Percentiles rank a stretch among this genome's conserved stretches.
These are phyloP conservation scores for Camelina laxa DNA, from an alignment of 345 rosid genomes.

Conservation along the genomic window DNA sequence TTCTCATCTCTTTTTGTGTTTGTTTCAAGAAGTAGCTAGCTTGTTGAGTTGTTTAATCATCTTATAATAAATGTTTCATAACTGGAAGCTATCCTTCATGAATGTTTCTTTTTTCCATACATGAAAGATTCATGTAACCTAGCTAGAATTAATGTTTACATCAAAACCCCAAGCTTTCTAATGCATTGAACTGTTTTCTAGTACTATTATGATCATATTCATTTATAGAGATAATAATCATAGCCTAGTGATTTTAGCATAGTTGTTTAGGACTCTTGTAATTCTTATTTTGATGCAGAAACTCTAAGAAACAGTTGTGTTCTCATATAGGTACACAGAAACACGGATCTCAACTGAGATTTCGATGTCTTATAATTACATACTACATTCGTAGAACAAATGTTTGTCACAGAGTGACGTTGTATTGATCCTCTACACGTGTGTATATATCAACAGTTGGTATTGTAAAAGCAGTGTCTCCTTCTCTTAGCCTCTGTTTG, in stretches of 20 bases:
- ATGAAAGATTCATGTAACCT: conserved; percentile 14
- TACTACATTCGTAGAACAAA: conserved; percentile 21
- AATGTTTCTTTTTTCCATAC: not conserved
- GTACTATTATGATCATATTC: not conserved
- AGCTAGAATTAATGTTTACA: not conserved
- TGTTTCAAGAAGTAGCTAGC: conserved; percentile 6
- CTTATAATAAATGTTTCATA: not conserved
- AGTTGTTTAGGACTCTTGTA: not conserved
- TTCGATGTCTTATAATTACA: not conserved
- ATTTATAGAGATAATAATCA: not conserved
- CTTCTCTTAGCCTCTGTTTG: conserved; percentile 36
- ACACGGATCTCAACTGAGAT: not conserved
- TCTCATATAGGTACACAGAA: not conserved
- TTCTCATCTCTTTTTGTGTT: conserved; percentile 15
- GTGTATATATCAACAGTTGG: conserved; percentile 29
- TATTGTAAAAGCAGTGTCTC: conserved; percentile 17
- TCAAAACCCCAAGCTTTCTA: not conserved
- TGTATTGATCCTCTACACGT: conserved; percentile 11
- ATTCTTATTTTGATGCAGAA: not conserved
- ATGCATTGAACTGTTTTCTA: not conserved
- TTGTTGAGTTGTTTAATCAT: not conserved
- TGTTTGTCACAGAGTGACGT: not conserved
- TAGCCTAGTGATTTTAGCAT: too few species aligned
- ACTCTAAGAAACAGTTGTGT: not conserved
- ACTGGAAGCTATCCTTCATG: not conserved